Evolutionary conservation across 192 early-diverging fungal genomes (phyloP).

Genomic region (Coemansia interrupta): DNA sequence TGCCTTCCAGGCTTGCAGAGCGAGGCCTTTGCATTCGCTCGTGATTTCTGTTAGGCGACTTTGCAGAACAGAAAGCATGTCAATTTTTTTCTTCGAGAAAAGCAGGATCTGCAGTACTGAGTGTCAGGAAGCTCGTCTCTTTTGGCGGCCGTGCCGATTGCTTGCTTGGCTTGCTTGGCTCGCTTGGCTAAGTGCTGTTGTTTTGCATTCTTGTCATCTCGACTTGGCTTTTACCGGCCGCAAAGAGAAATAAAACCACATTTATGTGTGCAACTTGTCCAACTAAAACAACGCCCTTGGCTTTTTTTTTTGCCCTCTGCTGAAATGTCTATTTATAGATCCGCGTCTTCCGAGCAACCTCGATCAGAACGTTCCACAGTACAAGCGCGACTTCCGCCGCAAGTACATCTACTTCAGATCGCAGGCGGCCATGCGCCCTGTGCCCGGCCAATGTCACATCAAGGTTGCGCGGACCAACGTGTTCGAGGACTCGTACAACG

Average conservation of each 20-base stretch:
- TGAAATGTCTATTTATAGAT: conserved; percentile 32
- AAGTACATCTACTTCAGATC: conserved; percentile 96
- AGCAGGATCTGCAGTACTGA: too few species aligned
- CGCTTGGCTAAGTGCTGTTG: not conserved
- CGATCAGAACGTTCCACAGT: conserved; percentile 92
- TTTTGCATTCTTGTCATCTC: too few species aligned
- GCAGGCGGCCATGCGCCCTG: conserved; percentile 84
- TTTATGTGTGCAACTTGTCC: too few species aligned
- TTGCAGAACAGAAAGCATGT: not conserved
- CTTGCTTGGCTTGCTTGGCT: not conserved
- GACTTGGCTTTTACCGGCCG: too few species aligned
- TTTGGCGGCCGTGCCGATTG: not conserved
- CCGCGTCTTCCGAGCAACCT: conserved; percentile 79
- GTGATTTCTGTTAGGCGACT: not conserved
- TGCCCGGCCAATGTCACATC: conserved; percentile 89
- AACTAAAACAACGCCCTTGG: not conserved
- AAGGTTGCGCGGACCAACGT: conserved; percentile 83
- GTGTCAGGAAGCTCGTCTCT: not conserved
- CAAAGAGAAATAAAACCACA: too few species aligned
- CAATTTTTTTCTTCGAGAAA: too few species aligned
- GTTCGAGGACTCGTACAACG: conserved; percentile 94
- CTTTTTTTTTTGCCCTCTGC: not conserved
- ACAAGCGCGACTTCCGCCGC: conserved; percentile 97
- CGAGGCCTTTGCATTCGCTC: not conserved
- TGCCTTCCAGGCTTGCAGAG: not conserved